phyloP scores from a whole-genome alignment of 345 rosid species.

The Citrus glauca region DNA sequence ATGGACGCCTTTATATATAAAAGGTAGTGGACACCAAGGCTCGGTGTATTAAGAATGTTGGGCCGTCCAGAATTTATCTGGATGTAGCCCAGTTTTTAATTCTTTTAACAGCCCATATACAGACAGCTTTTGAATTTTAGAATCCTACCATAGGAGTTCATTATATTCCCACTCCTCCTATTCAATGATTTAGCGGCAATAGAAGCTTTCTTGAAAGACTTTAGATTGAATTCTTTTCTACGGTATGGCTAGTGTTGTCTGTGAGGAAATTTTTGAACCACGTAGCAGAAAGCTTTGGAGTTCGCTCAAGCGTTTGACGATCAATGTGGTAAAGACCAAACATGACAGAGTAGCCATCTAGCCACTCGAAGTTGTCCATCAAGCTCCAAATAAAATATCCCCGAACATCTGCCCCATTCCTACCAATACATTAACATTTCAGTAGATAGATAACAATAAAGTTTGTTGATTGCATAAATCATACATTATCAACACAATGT shows the following conservation, averaged over 20 bases:
- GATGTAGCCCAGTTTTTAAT: too few relatives aligned
- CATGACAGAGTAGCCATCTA: constrained; percentile 20
- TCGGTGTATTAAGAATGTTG: too few relatives aligned
- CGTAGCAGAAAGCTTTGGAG: constrained; percentile 35
- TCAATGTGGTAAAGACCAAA: constrained; percentile 33
- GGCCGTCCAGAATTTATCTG: too few relatives aligned
- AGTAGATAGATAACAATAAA: background rate
- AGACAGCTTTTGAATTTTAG: too few relatives aligned
- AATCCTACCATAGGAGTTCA: too few relatives aligned
- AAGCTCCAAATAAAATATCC: constrained; percentile 44
- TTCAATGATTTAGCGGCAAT: too few relatives aligned
- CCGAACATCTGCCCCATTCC: constrained; percentile 43
- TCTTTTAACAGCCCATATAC: too few relatives aligned
- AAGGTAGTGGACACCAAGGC: too few relatives aligned
- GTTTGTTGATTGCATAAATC: too few relatives aligned
- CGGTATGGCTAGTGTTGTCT: background rate
- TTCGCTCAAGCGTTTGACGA: constrained; percentile 23
- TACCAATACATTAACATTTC: background rate
- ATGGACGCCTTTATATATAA: too few relatives aligned
- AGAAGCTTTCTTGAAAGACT: background rate
- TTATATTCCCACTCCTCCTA: too few relatives aligned
- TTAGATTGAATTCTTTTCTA: background rate
- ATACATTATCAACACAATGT: background rate
- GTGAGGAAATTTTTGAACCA: constrained; percentile 39
- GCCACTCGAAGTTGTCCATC: constrained; percentile 43